Evolutionary conservation across 2,329 filamentous ascomycete genomes (phyloP).

Genomic region (Cladorrhinum sp.): DNA sequence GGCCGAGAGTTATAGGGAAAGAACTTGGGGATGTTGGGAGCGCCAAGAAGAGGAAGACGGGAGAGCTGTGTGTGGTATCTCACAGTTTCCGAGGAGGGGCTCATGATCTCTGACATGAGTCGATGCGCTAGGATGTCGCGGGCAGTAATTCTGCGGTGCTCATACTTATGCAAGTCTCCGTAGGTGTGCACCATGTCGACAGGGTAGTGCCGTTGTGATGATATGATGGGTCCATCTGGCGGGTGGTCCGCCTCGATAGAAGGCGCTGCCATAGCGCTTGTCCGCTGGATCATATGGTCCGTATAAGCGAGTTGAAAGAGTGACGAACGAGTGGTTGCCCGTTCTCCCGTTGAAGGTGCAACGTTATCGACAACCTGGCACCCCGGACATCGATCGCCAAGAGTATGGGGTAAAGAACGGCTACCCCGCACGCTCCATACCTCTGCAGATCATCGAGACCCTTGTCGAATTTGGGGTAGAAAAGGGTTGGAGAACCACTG

Average conservation of each 20-base stretch:
- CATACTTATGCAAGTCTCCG: slow-evolving; percentile 34
- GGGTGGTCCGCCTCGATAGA: not conserved
- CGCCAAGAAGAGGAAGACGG: not conserved
- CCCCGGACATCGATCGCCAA: too few relatives aligned
- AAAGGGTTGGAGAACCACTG: too few relatives aligned
- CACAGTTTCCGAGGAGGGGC: slow-evolving; percentile 5
- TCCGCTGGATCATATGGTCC: too few relatives aligned
- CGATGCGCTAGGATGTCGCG: slow-evolving; percentile 34
- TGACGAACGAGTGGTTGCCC: too few relatives aligned
- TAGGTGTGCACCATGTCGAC: slow-evolving; percentile 30
- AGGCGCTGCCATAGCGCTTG: too few relatives aligned
- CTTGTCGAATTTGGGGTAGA: too few relatives aligned
- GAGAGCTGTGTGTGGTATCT: not conserved
- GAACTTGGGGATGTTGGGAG: not conserved
- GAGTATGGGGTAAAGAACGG: too few relatives aligned
- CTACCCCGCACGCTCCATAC: too few relatives aligned
- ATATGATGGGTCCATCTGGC: not conserved
- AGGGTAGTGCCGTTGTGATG: slow-evolving; percentile 32
- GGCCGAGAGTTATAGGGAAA: not conserved
- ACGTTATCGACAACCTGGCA: too few relatives aligned
- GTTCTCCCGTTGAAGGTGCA: too few relatives aligned
- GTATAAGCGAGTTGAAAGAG: too few relatives aligned
- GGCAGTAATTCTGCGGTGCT: slow-evolving; percentile 31
- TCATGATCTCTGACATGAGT: slow-evolving; percentile 33
- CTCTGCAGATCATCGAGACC: too few relatives aligned